These are phyloP conservation scores for Exophiala dermatitidis DNA, from an alignment of 2,329 filamentous ascomycete species.

Conservation along the genomic window DNA sequence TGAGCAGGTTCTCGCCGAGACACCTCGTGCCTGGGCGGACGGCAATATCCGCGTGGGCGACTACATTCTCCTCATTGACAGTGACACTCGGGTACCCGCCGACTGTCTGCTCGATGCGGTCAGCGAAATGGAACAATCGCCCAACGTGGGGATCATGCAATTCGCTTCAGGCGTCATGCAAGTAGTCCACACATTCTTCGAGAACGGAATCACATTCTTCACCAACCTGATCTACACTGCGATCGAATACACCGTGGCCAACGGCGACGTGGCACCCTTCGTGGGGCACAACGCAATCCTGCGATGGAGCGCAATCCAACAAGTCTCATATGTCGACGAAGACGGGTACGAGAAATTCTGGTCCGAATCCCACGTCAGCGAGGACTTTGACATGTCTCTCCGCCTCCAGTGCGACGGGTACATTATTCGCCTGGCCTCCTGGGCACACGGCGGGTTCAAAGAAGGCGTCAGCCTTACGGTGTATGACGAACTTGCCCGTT, in stretches of 20 bases:
- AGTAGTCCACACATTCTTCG: slow-evolving; percentile 63
- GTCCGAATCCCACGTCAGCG: slow-evolving; percentile 68
- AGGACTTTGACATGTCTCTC: slow-evolving; percentile 70
- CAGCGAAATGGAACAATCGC: slow-evolving; percentile 62
- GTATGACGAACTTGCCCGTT: slow-evolving; percentile 74
- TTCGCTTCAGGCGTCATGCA: slow-evolving; percentile 72
- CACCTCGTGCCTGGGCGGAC: slow-evolving; percentile 58
- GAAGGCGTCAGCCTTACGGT: slow-evolving; percentile 78
- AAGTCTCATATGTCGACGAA: slow-evolving; percentile 47
- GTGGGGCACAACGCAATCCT: slow-evolving; percentile 72
- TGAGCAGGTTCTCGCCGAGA: slow-evolving; percentile 48
- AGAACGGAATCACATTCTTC: slow-evolving; percentile 71
- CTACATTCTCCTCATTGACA: slow-evolving; percentile 64
- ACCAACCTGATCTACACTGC: slow-evolving; percentile 70
- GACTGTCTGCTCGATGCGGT: slow-evolving; percentile 65
- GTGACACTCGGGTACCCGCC: slow-evolving; percentile 59
- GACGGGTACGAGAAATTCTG: slow-evolving; percentile 53
- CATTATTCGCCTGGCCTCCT: slow-evolving; percentile 61
- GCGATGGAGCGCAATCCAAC: slow-evolving; percentile 59
- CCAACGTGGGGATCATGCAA: slow-evolving; percentile 64
- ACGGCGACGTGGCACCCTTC: slow-evolving; percentile 66
- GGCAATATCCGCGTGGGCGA: slow-evolving; percentile 81
- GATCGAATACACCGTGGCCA: slow-evolving; percentile 63
- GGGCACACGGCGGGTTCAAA: slow-evolving; percentile 63
- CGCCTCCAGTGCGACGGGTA: slow-evolving; percentile 63